phyloP scores from a whole-genome alignment of 495 filamentous ascomycete genomes.

The Podospora pseudocomata region DNA sequence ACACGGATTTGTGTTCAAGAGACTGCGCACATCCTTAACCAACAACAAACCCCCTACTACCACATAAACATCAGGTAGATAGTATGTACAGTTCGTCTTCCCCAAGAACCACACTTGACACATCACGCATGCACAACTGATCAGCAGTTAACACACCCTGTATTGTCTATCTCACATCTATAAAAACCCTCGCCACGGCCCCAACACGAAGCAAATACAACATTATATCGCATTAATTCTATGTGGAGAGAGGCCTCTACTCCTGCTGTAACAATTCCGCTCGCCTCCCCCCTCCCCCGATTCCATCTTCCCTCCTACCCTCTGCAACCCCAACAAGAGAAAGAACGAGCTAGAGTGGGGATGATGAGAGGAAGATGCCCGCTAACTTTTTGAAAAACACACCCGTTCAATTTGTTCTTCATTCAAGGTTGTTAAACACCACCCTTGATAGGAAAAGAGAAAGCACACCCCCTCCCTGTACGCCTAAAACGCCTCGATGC shows the following conservation, averaged over 20 bases:
- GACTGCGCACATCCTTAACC: no score
- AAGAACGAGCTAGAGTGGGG: neutral
- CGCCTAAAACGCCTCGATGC: constrained; percentile 30
- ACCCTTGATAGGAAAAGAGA: neutral
- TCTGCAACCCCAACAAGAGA: neutral
- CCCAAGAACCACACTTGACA: neutral
- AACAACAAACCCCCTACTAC: no score
- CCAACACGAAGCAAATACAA: neutral
- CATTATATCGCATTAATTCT: neutral
- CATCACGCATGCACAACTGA: neutral
- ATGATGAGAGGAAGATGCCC: neutral
- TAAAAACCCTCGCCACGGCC: neutral
- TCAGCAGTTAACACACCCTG: neutral
- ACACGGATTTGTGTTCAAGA: no score
- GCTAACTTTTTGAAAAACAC: neutral
- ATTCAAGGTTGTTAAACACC: neutral
- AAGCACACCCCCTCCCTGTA: neutral
- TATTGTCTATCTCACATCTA: neutral
- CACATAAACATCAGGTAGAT: no score
- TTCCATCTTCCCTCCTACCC: neutral
- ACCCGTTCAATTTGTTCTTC: neutral
- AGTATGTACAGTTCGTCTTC: no score
- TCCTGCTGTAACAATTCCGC: neutral
- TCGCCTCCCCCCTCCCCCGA: neutral
- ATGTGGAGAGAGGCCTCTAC: neutral